These are phyloP conservation scores for Striga hermonthica DNA, from an alignment of 305 asterid species.

Conservation along the genomic window DNA sequence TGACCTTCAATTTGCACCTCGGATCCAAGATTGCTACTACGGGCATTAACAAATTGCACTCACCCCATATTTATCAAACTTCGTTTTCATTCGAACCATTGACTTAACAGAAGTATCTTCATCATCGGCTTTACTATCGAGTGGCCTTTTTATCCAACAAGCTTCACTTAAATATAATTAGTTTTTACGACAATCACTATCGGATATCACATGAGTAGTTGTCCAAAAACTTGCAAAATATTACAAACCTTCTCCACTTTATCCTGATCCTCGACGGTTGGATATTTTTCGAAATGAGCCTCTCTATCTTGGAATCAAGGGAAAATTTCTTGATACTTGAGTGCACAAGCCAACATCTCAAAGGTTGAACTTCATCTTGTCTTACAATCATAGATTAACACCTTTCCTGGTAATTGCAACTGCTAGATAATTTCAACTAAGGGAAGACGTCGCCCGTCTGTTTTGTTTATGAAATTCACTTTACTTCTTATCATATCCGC, in stretches of 20 bases:
- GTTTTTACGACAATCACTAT: background rate
- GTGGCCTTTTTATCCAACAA: background rate
- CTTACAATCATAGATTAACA: background rate
- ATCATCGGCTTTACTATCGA: background rate
- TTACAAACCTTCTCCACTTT: constrained; percentile 1
- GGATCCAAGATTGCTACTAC: constrained; percentile 4
- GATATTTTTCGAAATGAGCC: background rate
- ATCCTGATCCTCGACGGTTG: background rate
- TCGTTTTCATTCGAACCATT: constrained; percentile 13
- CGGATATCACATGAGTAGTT: constrained; percentile 1
- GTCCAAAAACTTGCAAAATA: background rate
- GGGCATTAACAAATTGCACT: constrained; percentile 10
- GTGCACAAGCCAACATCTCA: background rate
- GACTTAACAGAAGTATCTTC: background rate
- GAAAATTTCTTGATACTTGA: constrained; percentile 9
- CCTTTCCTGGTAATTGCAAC: too few species aligned
- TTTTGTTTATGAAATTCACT: too few species aligned
- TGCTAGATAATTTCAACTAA: too few species aligned
- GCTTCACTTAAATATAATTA: constrained; percentile 20
- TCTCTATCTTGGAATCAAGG: constrained; percentile 10
- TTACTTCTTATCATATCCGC: too few species aligned
- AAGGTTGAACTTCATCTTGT: constrained; percentile 15
- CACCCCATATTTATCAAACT: constrained; percentile 19
- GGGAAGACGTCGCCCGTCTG: too few species aligned
- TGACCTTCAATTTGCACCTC: background rate